Conservation (phyloP, 345 rosid genomes). For the Bruguiera sexangula region DNA sequence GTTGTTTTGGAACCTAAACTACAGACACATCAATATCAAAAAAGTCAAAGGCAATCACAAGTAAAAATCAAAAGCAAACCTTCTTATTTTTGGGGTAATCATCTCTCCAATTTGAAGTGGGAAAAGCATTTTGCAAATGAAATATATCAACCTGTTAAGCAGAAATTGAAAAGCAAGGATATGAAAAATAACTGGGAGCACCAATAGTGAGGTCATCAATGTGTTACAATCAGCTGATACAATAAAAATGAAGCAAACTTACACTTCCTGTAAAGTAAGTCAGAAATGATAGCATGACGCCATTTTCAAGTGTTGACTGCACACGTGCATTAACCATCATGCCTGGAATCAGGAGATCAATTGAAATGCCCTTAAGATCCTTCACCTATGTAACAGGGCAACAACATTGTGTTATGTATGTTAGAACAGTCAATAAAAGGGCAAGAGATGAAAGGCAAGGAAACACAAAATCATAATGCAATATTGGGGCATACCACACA, state of each 20-base stretch:
- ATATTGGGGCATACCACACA: slow-evolving; percentile 44
- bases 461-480: neutral
- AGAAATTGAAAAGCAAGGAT: neutral
- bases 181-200: neutral
- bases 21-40: neutral
- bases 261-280: slow-evolving; percentile 95
- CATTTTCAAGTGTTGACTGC: slow-evolving; percentile 84
- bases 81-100: slow-evolving; percentile 68
- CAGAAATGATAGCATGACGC: slow-evolving; percentile 79
- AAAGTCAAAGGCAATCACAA: neutral
- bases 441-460: slow-evolving; percentile 4
- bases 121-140: slow-evolving; percentile 61
- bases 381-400: slow-evolving; percentile 54
- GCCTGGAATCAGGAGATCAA: slow-evolving; percentile 94
- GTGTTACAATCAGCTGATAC: neutral
- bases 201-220: neutral
- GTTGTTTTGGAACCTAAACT: no score
- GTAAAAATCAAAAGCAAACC: slow-evolving; percentile 36
- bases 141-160: slow-evolving; percentile 72
- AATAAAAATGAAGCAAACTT: slow-evolving; percentile 35
- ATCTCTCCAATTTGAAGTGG: slow-evolving; percentile 73
- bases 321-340: slow-evolving; percentile 91
- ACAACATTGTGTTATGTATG: slow-evolving; percentile 3
- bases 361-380: slow-evolving; percentile 81
- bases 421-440: slow-evolving; percentile 3